A percentile compares a stretch with the other conserved stretches of the same genome.
Evolutionary conservation across 1,284 basidiomycete species (phyloP).

Genomic region (Kalmanozyma brasiliensis): DNA sequence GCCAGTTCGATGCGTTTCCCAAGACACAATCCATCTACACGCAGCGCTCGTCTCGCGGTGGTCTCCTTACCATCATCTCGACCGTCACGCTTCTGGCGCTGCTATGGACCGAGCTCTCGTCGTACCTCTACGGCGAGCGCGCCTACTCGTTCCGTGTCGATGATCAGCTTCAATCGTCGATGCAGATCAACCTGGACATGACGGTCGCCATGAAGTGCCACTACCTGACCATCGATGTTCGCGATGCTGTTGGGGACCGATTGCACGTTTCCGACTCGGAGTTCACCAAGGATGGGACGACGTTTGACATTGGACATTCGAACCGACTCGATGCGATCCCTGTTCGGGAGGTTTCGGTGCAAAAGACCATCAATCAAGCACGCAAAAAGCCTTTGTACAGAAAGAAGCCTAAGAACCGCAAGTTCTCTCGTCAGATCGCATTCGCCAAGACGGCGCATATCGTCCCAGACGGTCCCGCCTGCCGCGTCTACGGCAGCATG

Average conservation of each 20-base stretch:
- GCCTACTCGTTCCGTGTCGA: constrained; percentile 57
- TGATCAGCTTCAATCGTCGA: constrained; percentile 45
- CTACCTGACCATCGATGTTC: constrained; percentile 82
- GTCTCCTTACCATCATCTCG: constrained; percentile 86
- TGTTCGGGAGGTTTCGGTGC: constrained; percentile 57
- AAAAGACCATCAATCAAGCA: constrained; percentile 45
- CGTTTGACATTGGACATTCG: constrained; percentile 85
- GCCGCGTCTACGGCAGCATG: constrained; percentile 85
- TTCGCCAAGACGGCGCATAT: constrained; percentile 65
- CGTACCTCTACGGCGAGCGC: constrained; percentile 91
- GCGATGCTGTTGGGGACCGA: constrained; percentile 91
- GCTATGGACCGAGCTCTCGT: constrained; percentile 85
- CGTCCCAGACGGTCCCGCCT: constrained; percentile 72
- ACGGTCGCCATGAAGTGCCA: constrained; percentile 64
- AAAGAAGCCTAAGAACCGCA: constrained; percentile 36
- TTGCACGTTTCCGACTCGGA: constrained; percentile 81
- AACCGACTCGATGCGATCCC: constrained; percentile 73
- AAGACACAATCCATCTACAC: constrained; percentile 83
- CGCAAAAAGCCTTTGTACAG: constrained; percentile 37
- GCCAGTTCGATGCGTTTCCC: constrained; percentile 67
- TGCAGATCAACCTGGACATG: constrained; percentile 67
- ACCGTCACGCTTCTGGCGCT: constrained; percentile 78
- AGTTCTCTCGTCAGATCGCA: constrained; percentile 72
- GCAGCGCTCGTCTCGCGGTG: constrained; percentile 83
- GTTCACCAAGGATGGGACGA: constrained; percentile 79